Base-by-base conservation (phyloP, 768 basidiomycete species). In the Gloeostereum incarnatum region DNA sequence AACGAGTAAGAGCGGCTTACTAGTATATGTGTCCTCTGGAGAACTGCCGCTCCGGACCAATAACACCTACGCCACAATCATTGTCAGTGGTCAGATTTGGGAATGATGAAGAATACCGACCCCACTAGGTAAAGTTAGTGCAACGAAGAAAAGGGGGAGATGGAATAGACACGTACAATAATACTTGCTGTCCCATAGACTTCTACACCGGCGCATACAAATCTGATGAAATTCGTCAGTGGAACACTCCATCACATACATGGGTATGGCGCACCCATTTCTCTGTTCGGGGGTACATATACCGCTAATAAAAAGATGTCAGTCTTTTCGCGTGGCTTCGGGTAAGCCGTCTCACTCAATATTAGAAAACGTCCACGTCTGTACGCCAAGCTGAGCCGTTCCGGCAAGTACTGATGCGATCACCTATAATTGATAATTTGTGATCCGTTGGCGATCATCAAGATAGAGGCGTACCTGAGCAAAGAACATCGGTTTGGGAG, bases 401-500 rank as follows among this genome's bases (percentile, higher is more conserved):
- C 75, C 81, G 0, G 79, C 75, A 30, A 86, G 53, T 10, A 69
- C 46, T 10, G 69, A 68, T 4, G 75, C 82, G 23, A 77, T 64
- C 24, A 87, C 50, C 63, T 60, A 27, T 6, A 40, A 19, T 38
- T 21, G 20, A 14, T 1, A 5, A 26, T 41, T 32, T 24, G 37
- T 27, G 26, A 34, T 7, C 26, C 11, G 16, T 8, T 26, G 16
- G 6, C 13, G 30, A 9, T 8, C 2, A 6, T 5, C n/a, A 10
- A 29, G 10, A 26, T 31, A 9, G 4, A 3, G 35, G 39, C 49
- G 29, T 47, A 63, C 65, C 59, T 88, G 84, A 44, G 62, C 68
- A 67, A 70, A 69, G 52, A 82, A 82, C 71, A 81, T 80, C 0
- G 73, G 66, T 14, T 78, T 63, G 19, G 75, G 77, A 5, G 79